These are phyloP conservation scores for Umbelopsis isabellina DNA, from an alignment of 192 early-diverging fungal species.

Conservation along the genomic window DNA sequence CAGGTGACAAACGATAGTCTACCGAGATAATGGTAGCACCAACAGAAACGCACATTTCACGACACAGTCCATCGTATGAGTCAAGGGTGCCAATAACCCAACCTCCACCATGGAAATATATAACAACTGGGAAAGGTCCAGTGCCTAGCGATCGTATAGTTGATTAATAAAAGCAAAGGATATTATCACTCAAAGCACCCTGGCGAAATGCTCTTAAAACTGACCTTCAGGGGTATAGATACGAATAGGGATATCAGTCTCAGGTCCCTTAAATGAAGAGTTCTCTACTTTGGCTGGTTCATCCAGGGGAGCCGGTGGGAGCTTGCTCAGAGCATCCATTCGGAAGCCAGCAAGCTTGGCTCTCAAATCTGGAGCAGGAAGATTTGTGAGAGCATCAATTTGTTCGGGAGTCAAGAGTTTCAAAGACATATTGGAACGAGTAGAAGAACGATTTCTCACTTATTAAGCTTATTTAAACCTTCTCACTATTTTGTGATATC, in stretches of 20 bases:
- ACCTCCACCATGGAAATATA: conserved; percentile 12
- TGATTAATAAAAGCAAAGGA: too few species aligned
- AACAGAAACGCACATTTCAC: conserved; percentile 7
- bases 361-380: too few species aligned
- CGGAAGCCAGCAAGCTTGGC: too few species aligned
- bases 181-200: too few species aligned
- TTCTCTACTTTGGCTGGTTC: not conserved
- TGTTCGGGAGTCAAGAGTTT: too few species aligned
- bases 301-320: not conserved
- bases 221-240: conserved; percentile 1
- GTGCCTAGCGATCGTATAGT: not conserved
- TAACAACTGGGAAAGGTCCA: not conserved
- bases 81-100: conserved; percentile 7
- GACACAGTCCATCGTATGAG: not conserved
- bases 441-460: too few species aligned
- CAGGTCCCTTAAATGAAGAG: conserved; percentile 10
- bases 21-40: conserved; percentile 31
- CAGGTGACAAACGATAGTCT: conserved; percentile 47
- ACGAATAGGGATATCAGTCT: conserved; percentile 4
- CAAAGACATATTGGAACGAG: too few species aligned
- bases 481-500: too few species aligned
- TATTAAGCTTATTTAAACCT: too few species aligned
- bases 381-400: too few species aligned
- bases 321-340: not conserved
- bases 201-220: not conserved